Evolutionary conservation across 805 yeast genomes (phyloP).

Genomic region (Ogataea chonburiensis): DNA sequence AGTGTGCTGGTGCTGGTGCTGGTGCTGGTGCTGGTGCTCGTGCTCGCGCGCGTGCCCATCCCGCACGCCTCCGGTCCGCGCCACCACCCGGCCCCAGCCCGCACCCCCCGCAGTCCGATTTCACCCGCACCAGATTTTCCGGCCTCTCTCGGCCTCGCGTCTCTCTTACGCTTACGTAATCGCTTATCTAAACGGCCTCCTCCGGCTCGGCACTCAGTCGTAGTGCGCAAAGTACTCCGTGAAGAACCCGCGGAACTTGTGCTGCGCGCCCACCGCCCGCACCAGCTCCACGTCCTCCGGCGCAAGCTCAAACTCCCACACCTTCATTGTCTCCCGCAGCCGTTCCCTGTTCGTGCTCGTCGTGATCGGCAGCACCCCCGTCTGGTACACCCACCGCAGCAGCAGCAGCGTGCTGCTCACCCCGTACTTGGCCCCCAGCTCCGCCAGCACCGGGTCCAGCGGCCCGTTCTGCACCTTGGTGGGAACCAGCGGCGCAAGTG

Average conservation of each 20-base stretch:
- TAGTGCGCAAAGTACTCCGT: constrained; percentile 18
- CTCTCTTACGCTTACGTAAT: too few relatives aligned
- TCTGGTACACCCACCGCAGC: constrained; percentile 67
- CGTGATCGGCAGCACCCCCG: constrained; percentile 69
- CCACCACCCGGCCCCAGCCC: not conserved
- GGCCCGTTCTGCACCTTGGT: constrained; percentile 39
- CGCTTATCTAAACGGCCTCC: not conserved
- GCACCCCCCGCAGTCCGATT: not conserved
- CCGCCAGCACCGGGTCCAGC: constrained; percentile 32
- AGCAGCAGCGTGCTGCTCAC: constrained; percentile 63
- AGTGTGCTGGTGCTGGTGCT: too few relatives aligned
- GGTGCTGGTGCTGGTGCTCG: too few relatives aligned
- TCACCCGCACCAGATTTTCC: too few relatives aligned
- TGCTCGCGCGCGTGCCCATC: too few relatives aligned
- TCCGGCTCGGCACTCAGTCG: constrained; percentile 5
- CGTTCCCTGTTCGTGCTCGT: constrained; percentile 62
- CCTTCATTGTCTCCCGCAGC: constrained; percentile 51
- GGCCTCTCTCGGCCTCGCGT: too few relatives aligned
- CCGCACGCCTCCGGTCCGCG: too few relatives aligned
- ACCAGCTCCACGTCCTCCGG: constrained; percentile 49
- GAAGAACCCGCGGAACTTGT: constrained; percentile 28
- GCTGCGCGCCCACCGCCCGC: constrained; percentile 39
- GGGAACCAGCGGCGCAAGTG: constrained; percentile 60
- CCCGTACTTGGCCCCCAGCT: constrained; percentile 54
- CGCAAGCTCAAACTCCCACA: constrained; percentile 54